Evolutionary conservation across 129 eudicot genomes (phyloP), one percentile per base, ranked within the genome.

Genomic region (Rutidosis leptorrhynchoides): DNA sequence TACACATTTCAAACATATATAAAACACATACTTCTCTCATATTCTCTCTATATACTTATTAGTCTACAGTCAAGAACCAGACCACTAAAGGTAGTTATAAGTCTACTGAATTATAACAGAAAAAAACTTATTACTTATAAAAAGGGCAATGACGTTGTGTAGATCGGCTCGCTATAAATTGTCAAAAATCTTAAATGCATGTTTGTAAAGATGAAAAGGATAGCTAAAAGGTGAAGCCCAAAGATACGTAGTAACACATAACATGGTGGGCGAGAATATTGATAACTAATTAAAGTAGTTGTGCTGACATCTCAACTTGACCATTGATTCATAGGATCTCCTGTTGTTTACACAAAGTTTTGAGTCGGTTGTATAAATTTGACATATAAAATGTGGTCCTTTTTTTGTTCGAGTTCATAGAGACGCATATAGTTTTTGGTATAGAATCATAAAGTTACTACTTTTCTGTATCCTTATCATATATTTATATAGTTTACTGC

Each of bases 231-330:
- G 19, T 61, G 51, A 61, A 61, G 9, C 62, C 54, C 20, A 30
- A 61, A 61, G 65, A 61, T 71, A n/a, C n/a, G n/a, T n/a, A n/a
- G n/a, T n/a, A 32, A 71, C 62, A 61, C 54, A 71, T 61, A 71
- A 71, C 76, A 62, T 71, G 76, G 76, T 71, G 68, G 76, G 76
- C 33, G 69, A 71, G 1, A 24, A 48, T 48, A 29, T 49, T 71
- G 76, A 71, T 48, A 61, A 60, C 62, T 62, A 61, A 28, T 59
- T 17, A 71, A 71, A 46, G 51, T 70, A 58, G 56, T 43, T 59
- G 42, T 33, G 32, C 17, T 69, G 45, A 40, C 58, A 56, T 8
- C 54, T 14, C 14, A 69, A n/a, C 74, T 69, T 58, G 46, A 70
- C 59, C 67, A 33, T 43, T 27, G 75, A 59, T 45, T 43, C n/a